phyloP scores from a whole-genome alignment of 2,329 filamentous ascomycete species.

The Phaeoacremonium minimum region DNA sequence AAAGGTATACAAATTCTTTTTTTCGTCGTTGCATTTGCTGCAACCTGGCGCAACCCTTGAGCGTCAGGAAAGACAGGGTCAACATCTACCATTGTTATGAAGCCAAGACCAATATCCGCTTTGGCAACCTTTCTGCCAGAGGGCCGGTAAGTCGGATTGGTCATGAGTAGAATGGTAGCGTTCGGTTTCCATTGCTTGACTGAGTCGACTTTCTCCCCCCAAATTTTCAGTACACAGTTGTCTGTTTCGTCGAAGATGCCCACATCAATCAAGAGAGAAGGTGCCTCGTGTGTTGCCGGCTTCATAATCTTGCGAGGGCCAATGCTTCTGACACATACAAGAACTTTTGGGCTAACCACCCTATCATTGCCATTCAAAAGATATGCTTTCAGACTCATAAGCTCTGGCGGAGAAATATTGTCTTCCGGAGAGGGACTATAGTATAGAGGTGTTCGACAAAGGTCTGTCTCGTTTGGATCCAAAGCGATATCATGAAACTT shows the following conservation, averaged over 20 bases:
- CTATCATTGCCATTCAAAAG: conserved; percentile 47
- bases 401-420: conserved; percentile 17
- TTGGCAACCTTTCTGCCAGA: conserved; percentile 5
- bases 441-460: conserved; percentile 40
- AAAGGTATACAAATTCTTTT: conserved; percentile 47
- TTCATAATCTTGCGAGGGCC: conserved; percentile 44
- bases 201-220: conserved; percentile 42
- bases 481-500: conserved; percentile 49
- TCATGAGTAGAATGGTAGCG: conserved; percentile 45
- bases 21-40: conserved; percentile 38
- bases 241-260: conserved; percentile 54
- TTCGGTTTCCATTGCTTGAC: conserved; percentile 39
- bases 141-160: conserved; percentile 26
- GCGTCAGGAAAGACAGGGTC: conserved; percentile 50
- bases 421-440: conserved; percentile 27
- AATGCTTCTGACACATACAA: conserved; percentile 55
- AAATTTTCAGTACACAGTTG: conserved; percentile 48
- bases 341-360: conserved; percentile 40
- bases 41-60: conserved; percentile 46
- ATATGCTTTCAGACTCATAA: conserved; percentile 55
- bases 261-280: conserved; percentile 42
- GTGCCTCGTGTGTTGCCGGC: conserved; percentile 39
- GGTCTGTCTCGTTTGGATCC: conserved; percentile 28
- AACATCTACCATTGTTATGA: conserved; percentile 47
- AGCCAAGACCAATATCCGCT: conserved; percentile 22